A percentile compares a stretch with the other conserved stretches of the same genome.
phyloP scores from a whole-genome alignment of 2,329 filamentous ascomycete genomes.

The Chaetothyriales sp. region DNA sequence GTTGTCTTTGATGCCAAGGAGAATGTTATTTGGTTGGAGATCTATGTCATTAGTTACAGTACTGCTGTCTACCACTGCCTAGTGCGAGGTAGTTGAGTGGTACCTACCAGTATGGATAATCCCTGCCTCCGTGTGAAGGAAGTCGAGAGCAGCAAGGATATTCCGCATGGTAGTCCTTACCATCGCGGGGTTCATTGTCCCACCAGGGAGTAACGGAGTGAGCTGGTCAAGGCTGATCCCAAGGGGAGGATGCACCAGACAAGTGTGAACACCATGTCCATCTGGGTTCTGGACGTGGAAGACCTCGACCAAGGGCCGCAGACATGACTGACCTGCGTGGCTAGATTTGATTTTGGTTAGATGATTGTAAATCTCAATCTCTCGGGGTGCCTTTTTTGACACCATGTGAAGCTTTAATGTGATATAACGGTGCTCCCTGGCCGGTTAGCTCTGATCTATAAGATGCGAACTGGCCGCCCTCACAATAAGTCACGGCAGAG shows the following conservation, averaged over 20 bases:
- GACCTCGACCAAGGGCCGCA: conserved; percentile 22
- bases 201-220: neutral
- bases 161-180: neutral
- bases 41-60: conserved; percentile 11
- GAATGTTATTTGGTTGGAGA: conserved; percentile 21
- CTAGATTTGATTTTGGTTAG: conserved; percentile 2
- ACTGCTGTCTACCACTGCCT: neutral
- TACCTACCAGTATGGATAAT: conserved; percentile 21
- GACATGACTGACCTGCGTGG: conserved; percentile 2
- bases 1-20: conserved; percentile 19
- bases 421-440: neutral
- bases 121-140: conserved; percentile 22
- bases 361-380: conserved; percentile 6
- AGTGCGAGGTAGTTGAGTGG: neutral
- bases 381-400: neutral
- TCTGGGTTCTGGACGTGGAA: conserved; percentile 22
- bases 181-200: neutral
- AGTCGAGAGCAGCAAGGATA: conserved; percentile 19
- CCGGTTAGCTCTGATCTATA: neutral
- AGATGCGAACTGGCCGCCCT: neutral
- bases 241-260: conserved; percentile 22
- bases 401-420: neutral
- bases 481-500: conserved; percentile 22
- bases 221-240: conserved; percentile 9
- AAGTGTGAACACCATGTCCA: conserved; percentile 20